Evolutionary conservation across 192 early-diverging fungal species (phyloP), one percentile per base, ranked within the genome.

Genomic region (Dissophora ornata): DNA sequence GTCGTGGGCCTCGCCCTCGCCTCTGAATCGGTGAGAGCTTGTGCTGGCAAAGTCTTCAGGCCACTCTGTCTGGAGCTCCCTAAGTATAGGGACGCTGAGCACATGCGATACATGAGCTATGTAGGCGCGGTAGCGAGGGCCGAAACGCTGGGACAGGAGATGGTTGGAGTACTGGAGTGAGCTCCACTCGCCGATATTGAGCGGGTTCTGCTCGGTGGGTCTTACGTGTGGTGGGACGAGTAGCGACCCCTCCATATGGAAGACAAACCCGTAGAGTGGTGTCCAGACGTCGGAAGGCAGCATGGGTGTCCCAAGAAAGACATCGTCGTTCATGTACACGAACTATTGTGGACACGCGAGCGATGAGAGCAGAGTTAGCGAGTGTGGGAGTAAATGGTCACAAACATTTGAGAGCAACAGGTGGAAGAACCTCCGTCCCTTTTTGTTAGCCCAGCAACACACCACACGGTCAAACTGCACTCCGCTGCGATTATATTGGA

Each of bases 271-370:
- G 33, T 80, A 80, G 21, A 80, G 49, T n/a, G 79, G 66, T 2
- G 77, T 80, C 65, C 66, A 75, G 48, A 83, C 26, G 52, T 83
- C 81, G 5, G 79, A 77, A 2, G 67, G 62, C 15, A 62, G 9
- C 18, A 80, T 46, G 13, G 48, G 34, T 3, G 52, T 41, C 0
- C 70, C 79, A 1, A 83, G 9, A 38, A 83, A 83, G 50, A 78
- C 40, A 62, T 83, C 81, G 29, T 83, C 81, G 29, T 83, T 83
- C 70, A 83, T 30, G 49, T 83, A 83, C 24, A 83, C 45, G 38
- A 83, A 64, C 71, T 80, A 69, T 47, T 19, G 3, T 30, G 9
- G 25, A 21, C 28, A 49, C 16, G 4, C n/a, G 25, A 26, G 19
- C 32, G 19, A 25, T 38, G 36, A 38, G n/a, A n/a, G n/a, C n/a